A percentile compares a stretch with the other conserved stretches of the same genome.
These are phyloP conservation scores for Erigeron canadensis DNA, from an alignment of 129 eudicot species.

Conservation along the genomic window DNA sequence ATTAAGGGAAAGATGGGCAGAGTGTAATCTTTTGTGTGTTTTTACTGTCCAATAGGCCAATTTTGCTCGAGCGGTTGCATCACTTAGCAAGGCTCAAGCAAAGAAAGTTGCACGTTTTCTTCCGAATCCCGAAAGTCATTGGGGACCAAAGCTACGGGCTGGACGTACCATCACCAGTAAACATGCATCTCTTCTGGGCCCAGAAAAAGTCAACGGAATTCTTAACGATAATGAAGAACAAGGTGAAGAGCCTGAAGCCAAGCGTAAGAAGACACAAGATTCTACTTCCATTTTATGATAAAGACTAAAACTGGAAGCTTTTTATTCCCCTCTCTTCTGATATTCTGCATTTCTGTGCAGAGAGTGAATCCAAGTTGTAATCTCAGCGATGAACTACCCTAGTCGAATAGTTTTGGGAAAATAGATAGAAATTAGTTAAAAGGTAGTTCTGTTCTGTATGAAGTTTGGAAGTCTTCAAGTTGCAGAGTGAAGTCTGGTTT, in stretches of 20 bases:
- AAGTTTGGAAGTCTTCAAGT: slow-evolving; percentile 26
- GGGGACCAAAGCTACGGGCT: slow-evolving; percentile 97
- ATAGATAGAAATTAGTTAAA: slow-evolving; percentile 26
- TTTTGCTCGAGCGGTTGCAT: slow-evolving; percentile 85
- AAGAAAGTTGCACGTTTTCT: slow-evolving; percentile 96
- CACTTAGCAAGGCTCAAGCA: slow-evolving; percentile 94
- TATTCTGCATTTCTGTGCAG: slow-evolving; percentile 58
- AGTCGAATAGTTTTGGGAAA: slow-evolving; percentile 26
- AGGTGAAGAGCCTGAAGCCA: slow-evolving; percentile 66
- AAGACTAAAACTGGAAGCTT: slow-evolving; percentile 24
- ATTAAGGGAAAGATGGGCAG: background rate
- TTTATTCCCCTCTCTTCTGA: slow-evolving; percentile 23
- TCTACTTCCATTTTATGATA: slow-evolving; percentile 46
- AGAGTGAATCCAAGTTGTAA: slow-evolving; percentile 31
- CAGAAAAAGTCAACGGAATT: slow-evolving; percentile 50
- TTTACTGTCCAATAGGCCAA: slow-evolving; percentile 52
- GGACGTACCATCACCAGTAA: slow-evolving; percentile 92
- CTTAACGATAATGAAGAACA: slow-evolving; percentile 44
- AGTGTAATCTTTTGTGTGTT: background rate
- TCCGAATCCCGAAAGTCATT: slow-evolving; percentile 93
- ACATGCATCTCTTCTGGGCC: slow-evolving; percentile 81
- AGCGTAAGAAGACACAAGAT: slow-evolving; percentile 85
- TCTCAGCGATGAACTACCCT: slow-evolving; percentile 22
- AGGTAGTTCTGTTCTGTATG: slow-evolving; percentile 30
- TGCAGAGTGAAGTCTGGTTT: slow-evolving; percentile 27